Evolutionary conservation across 1,284 basidiomycete genomes (phyloP).

Genomic region (Apiotrichum mycotoxinovorans): DNA sequence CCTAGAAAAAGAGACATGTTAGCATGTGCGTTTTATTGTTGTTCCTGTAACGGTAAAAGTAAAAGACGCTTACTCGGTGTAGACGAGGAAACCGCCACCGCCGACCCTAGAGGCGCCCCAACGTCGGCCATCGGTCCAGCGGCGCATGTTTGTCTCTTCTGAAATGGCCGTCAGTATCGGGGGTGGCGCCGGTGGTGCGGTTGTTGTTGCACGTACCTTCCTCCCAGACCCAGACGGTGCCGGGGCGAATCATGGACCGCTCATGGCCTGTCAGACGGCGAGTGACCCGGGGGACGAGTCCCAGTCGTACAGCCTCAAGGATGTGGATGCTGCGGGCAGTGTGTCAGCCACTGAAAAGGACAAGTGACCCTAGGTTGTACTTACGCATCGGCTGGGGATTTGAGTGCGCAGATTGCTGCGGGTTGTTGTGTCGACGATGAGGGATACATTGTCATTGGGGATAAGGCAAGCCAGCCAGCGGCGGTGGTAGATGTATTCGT

Average conservation of each 20-base stretch:
- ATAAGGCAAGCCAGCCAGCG: too few relatives aligned
- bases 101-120: constrained; percentile 55
- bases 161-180: neutral
- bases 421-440: constrained; percentile 45
- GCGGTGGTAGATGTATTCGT: too few relatives aligned
- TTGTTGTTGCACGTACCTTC: constrained; percentile 66
- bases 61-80: constrained; percentile 41
- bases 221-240: constrained; percentile 94
- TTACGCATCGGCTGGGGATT: constrained; percentile 47
- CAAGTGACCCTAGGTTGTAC: constrained; percentile 10
- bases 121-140: constrained; percentile 54
- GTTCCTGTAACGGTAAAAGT: neutral
- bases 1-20: constrained; percentile 20
- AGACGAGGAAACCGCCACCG: constrained; percentile 53
- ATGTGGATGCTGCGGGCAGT: constrained; percentile 61
- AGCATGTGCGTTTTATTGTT: neutral
- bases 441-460: constrained; percentile 30
- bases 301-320: constrained; percentile 83
- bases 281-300: constrained; percentile 83
- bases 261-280: constrained; percentile 87
- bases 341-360: neutral
- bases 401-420: constrained; percentile 46
- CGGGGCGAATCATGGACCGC: constrained; percentile 82
- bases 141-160: constrained; percentile 52
- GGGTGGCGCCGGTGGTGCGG: too few relatives aligned